Conservation (phyloP, 768 basidiomycete genomes). For the Auricularia cornea region DNA sequence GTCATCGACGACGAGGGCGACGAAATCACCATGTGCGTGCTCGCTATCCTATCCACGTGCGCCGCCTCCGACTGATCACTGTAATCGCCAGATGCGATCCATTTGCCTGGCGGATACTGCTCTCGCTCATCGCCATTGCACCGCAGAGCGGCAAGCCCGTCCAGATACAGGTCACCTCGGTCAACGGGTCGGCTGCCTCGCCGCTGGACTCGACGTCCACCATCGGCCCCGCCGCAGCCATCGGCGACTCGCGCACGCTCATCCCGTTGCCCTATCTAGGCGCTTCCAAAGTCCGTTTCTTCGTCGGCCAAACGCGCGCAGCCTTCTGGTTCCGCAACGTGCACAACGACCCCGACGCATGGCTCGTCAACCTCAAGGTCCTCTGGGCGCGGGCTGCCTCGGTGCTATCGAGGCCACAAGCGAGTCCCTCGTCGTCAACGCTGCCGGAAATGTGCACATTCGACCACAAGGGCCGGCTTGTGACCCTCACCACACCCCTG, state of each 20-base stretch:
- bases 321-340: not conserved
- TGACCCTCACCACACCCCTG: not conserved
- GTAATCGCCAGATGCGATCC: not conserved
- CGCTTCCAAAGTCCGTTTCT: not conserved
- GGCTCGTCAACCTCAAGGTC: not conserved
- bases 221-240: not conserved
- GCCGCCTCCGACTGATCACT: not conserved
- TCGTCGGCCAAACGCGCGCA: not conserved
- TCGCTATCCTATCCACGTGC: not conserved
- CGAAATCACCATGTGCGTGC: conserved; percentile 1
- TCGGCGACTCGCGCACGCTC: not conserved
- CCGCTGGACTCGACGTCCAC: not conserved
- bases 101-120: not conserved
- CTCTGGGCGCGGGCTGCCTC: not conserved
- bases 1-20: not conserved
- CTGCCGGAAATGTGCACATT: not conserved
- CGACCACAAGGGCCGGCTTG: not conserved
- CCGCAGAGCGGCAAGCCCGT: not conserved
- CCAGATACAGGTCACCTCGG: not conserved
- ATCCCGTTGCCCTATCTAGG: not conserved
- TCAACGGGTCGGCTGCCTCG: not conserved
- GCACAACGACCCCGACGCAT: not conserved
- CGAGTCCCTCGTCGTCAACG: not conserved
- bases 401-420: not conserved
- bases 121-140: not conserved